Evolutionary conservation across 2,329 filamentous ascomycete species (phyloP).

Genomic region (Exophiala alcalophila): DNA sequence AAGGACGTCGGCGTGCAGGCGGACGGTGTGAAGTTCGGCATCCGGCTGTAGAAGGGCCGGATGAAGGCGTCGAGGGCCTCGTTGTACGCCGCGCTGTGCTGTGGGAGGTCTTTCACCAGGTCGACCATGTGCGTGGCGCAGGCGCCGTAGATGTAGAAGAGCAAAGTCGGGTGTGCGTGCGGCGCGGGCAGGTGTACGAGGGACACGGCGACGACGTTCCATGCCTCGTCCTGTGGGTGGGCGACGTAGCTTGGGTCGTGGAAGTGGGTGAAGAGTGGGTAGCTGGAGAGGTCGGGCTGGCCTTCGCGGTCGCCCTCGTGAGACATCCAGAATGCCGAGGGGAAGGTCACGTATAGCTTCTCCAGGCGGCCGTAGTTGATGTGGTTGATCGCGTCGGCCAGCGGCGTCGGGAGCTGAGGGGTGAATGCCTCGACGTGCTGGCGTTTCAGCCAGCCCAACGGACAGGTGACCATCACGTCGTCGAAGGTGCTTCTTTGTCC

Average conservation of each 20-base stretch:
- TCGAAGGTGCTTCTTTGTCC: constrained; percentile 45
- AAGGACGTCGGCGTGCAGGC: constrained; percentile 62
- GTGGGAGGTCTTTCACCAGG: constrained; percentile 32
- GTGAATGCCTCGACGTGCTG: constrained; percentile 45
- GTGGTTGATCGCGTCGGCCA: constrained; percentile 46
- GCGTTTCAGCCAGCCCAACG: constrained; percentile 53
- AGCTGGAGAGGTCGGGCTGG: constrained; percentile 34
- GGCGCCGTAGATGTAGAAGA: constrained; percentile 64
- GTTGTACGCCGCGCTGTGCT: constrained; percentile 49
- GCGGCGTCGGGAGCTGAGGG: constrained; percentile 43
- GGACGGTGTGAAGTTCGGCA: constrained; percentile 62
- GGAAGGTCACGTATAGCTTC: constrained; percentile 64
- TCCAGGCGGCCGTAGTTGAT: constrained; percentile 49
- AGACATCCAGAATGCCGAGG: constrained; percentile 69
- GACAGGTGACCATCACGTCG: constrained; percentile 52
- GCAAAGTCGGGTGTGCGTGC: constrained; percentile 71
- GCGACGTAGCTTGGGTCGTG: constrained; percentile 66
- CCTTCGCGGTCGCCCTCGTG: constrained; percentile 37
- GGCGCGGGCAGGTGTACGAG: constrained; percentile 62
- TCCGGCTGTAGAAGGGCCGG: constrained; percentile 69
- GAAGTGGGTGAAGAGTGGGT: constrained; percentile 73
- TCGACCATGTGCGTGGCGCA: constrained; percentile 37
- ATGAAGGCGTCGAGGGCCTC: constrained; percentile 64
- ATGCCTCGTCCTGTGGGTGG: constrained; percentile 59
- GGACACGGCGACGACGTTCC: constrained; percentile 76